These are phyloP conservation scores for Chrysanthemum lavandulifolium DNA, from an alignment of 129 eudicot species.

Conservation along the genomic window DNA sequence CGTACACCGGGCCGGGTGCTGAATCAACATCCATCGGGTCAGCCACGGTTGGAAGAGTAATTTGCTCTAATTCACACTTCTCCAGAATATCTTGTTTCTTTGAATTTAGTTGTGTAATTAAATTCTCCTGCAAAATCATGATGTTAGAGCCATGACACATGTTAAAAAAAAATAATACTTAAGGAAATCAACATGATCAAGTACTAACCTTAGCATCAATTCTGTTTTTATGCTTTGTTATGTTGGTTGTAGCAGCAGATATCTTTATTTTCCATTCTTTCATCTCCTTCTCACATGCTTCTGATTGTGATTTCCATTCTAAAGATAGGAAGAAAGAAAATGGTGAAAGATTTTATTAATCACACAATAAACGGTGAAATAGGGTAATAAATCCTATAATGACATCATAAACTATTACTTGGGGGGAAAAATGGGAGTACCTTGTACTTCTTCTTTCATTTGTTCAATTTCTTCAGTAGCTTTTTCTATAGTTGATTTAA, in stretches of 20 bases:
- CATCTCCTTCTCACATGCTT: conserved; percentile 76
- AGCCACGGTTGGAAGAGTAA: conserved; percentile 63
- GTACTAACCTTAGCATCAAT: conserved; percentile 72
- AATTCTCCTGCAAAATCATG: conserved; percentile 59
- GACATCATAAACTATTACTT: background rate
- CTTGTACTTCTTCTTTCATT: conserved; percentile 64
- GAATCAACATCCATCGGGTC: conserved; percentile 88
- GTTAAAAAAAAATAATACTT: background rate
- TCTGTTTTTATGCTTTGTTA: conserved; percentile 77
- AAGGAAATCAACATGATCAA: background rate
- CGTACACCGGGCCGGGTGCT: conserved; percentile 56
- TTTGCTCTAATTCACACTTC: conserved; percentile 85
- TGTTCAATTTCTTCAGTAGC: conserved; percentile 65
- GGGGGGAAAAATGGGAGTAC: conserved; percentile 30
- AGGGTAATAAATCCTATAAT: background rate
- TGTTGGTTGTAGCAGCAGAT: conserved; percentile 78
- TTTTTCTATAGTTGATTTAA: conserved; percentile 60
- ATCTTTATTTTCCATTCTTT: conserved; percentile 87
- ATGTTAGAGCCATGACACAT: conserved; percentile 10
- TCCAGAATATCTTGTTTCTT: conserved; percentile 87
- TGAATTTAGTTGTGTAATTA: conserved; percentile 56
- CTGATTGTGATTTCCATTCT: conserved; percentile 85
- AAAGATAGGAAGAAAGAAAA: conserved; percentile 4
- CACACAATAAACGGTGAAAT: background rate
- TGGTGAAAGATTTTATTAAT: background rate